Conservation (phyloP, 2,329 filamentous ascomycete species). For the Botrytis galanthina region DNA sequence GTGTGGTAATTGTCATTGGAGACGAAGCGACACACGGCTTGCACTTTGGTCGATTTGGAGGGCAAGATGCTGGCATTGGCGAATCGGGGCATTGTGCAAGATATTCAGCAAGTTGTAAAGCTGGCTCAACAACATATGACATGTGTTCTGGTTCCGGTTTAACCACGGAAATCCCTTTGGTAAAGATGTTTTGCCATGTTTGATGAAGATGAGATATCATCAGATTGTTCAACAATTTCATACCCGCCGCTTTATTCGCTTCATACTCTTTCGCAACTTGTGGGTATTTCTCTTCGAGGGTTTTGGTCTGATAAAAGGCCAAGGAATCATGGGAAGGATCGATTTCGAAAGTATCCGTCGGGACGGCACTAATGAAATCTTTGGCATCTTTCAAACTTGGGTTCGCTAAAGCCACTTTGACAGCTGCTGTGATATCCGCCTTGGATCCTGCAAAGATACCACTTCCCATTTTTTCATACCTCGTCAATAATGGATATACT, state of each 20-base stretch:
- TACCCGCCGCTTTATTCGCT: constrained; percentile 56
- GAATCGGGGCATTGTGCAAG: constrained; percentile 73
- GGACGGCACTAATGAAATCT: constrained; percentile 61
- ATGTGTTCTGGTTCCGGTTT: constrained; percentile 77
- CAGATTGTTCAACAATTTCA: constrained; percentile 66
- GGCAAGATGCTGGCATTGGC: constrained; percentile 74
- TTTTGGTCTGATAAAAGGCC: constrained; percentile 70
- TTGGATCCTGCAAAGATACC: constrained; percentile 73
- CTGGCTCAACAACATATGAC: constrained; percentile 67
- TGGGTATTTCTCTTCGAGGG: constrained; percentile 64
- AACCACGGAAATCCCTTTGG: constrained; percentile 73
- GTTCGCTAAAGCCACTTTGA: constrained; percentile 59
- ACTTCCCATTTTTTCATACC: constrained; percentile 68
- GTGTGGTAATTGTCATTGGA: constrained; percentile 65
- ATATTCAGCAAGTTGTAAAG: constrained; percentile 69
- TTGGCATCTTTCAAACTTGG: constrained; percentile 55
- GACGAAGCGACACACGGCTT: constrained; percentile 66
- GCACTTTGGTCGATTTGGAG: constrained; percentile 76
- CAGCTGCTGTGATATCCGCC: constrained; percentile 58
- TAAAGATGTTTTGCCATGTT: constrained; percentile 78
- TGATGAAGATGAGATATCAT: constrained; percentile 83
- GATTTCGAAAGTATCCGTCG: constrained; percentile 58
- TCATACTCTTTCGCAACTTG: constrained; percentile 62
- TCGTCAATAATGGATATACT: constrained; percentile 69
- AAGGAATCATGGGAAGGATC: constrained; percentile 66